Percentiles rank a stretch among this genome's conserved stretches.
Conservation (phyloP, 768 basidiomycete genomes). For the Leucocoprinus sp. region DNA sequence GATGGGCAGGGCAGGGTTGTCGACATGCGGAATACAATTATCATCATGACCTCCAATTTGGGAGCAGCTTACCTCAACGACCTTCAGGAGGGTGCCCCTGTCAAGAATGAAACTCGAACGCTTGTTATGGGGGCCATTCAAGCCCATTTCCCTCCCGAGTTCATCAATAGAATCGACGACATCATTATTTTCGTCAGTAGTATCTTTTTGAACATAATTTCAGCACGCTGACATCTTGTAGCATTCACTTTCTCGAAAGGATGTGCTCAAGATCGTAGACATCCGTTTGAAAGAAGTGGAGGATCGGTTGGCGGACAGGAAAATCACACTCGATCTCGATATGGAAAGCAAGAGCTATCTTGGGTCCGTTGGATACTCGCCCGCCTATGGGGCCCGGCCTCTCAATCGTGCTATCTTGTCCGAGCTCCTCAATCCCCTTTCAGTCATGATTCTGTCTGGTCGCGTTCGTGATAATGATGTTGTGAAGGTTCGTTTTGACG, state of each 20-base stretch:
- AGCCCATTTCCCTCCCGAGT: conserved; percentile 86
- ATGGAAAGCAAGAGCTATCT: conserved; percentile 70
- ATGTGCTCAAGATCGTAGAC: conserved; percentile 83
- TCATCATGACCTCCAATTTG: conserved; percentile 92
- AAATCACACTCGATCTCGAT: conserved; percentile 75
- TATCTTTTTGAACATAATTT: conserved; percentile 21
- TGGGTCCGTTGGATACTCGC: conserved; percentile 67
- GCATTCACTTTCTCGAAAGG: conserved; percentile 69
- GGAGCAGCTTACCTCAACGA: conserved; percentile 74
- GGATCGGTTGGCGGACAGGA: conserved; percentile 67
- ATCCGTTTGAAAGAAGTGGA: conserved; percentile 83
- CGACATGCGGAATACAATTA: conserved; percentile 86
- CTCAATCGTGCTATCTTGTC: conserved; percentile 87
- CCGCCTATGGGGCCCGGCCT: conserved; percentile 86
- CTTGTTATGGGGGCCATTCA: conserved; percentile 77
- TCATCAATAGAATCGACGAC: conserved; percentile 85
- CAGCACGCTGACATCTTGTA: conserved; percentile 29
- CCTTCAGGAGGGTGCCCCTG: conserved; percentile 54
- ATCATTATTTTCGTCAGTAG: conserved; percentile 68
- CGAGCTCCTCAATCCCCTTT: conserved; percentile 88
- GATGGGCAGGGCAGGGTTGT: conserved; percentile 89
- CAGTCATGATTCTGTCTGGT: conserved; percentile 76
- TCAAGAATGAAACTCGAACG: conserved; percentile 48
- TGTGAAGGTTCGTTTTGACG: conserved; percentile 70
- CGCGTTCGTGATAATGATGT: conserved; percentile 75